Evolutionary conservation across 495 filamentous ascomycete genomes (phyloP), one percentile per base, ranked within the genome.

Genomic region (Friedmanniomyces simplex): DNA sequence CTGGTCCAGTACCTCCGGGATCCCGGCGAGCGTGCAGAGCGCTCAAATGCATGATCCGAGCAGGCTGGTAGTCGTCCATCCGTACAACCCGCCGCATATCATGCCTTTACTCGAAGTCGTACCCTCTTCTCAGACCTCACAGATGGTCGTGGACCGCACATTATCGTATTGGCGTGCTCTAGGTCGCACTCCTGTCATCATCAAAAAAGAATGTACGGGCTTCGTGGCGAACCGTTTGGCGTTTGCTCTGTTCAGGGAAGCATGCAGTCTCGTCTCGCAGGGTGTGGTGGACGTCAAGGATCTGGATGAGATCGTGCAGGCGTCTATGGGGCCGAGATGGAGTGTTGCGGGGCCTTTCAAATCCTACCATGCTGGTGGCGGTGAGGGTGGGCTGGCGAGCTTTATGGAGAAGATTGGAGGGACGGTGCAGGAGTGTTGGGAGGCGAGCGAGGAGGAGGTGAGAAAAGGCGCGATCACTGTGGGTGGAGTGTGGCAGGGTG

Each of bases 101-200:
- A 82, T 84, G 75, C 80, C 81, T 0, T 61, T 84, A 0, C 67
- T 83, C n/a, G 80, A 83, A 65, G 66, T 82, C 53, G 81, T 83
- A 1, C 79, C 79, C 0, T 70, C 73, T 0, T 66, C 72, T 0
- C 36, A 58, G 16, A 81, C 80, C 0, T 53, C 59, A 0, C 24
- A 67, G 0, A 64, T 64, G 30, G 55, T 73, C 6, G 71, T 80
- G 1, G 67, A 74, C 16, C 68, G 69, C 45, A 80, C 74, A 13
- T 62, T 74, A 36, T 60, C 65, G 1, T 83, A 81, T 60, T 84
- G 79, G 63, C 39, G 63, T 1, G 63, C 58, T 1, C 55, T 77
- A 1, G 74, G 74, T 4, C 71, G 79, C 18, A 74, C 71, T 1
- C 79, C 81, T 0, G 71, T 85, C 5, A 66, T 77, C 0, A 52